A percentile compares a stretch with the other conserved stretches of the same genome.
Evolutionary conservation across 129 eudicot species (phyloP).

Genomic region (Ambrosia trifida): DNA sequence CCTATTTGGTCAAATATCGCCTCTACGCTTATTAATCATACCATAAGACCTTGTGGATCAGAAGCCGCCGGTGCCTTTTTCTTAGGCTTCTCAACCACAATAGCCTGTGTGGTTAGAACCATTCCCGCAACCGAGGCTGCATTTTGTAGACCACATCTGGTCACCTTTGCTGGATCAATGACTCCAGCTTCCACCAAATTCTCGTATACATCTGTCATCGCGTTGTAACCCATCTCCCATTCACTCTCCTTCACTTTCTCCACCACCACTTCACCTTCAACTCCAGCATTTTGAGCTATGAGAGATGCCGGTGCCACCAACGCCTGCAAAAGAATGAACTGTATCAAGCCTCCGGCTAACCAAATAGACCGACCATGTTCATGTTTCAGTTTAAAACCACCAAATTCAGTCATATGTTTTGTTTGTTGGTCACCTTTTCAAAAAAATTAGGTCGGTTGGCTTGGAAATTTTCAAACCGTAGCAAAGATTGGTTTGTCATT

Average conservation of each 20-base stretch:
- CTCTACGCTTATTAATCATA: constrained; percentile 36
- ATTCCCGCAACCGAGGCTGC: constrained; percentile 96
- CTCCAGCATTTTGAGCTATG: constrained; percentile 88
- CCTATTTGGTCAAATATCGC: constrained; percentile 28
- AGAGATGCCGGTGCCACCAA: constrained; percentile 78
- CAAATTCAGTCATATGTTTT: too few species aligned
- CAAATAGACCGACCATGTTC: not conserved
- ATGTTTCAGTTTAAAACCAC: too few species aligned
- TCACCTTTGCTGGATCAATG: constrained; percentile 94
- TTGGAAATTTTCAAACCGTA: too few species aligned
- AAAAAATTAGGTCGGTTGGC: too few species aligned
- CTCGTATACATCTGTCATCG: constrained; percentile 81
- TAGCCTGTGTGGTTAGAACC: constrained; percentile 97
- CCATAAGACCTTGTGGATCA: constrained; percentile 54
- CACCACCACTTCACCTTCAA: constrained; percentile 97
- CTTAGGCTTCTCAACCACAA: constrained; percentile 87
- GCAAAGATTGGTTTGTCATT: too few species aligned
- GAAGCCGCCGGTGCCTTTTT: constrained; percentile 51
- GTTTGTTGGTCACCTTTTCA: too few species aligned
- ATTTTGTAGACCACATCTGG: constrained; percentile 88
- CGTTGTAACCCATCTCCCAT: constrained; percentile 96
- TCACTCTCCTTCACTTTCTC: constrained; percentile 78
- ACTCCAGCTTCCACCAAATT: constrained; percentile 82
- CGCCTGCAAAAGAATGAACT: constrained; percentile 50
- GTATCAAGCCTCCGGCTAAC: not conserved